Percentiles rank a stretch among this genome's conserved stretches.
phyloP scores from a whole-genome alignment of 495 filamentous ascomycete species.

The Hypoxylon subgilvum region DNA sequence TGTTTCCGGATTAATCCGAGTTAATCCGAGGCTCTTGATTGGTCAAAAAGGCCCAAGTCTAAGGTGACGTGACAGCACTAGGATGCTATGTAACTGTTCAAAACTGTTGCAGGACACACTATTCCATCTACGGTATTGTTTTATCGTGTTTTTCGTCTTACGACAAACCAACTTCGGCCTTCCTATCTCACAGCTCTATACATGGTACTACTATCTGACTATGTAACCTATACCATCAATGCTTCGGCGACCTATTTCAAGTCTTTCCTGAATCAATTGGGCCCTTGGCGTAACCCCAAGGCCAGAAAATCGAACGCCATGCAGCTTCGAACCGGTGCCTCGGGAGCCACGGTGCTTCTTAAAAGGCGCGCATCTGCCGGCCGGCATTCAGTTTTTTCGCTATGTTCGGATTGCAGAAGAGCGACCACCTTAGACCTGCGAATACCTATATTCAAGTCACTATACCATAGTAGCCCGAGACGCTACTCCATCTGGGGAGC shows the following conservation, averaged over 20 bases:
- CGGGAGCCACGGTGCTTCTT: slow-evolving; percentile 40
- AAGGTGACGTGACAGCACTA: no score
- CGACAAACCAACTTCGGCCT: no score
- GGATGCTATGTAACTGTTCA: no score
- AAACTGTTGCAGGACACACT: no score
- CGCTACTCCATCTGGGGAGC: slow-evolving; percentile 55
- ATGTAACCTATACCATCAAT: slow-evolving; percentile 3
- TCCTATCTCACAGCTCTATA: neutral
- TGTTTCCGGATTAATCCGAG: no score
- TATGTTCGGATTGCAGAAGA: slow-evolving; percentile 48
- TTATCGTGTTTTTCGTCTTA: no score
- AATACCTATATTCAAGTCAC: slow-evolving; percentile 43
- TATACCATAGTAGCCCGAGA: slow-evolving; percentile 48
- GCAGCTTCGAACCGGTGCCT: slow-evolving; percentile 51
- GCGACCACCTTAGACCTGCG: slow-evolving; percentile 40
- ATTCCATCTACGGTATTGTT: no score
- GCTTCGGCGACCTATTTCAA: slow-evolving; percentile 19
- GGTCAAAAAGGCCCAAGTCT: no score
- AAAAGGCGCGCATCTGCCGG: slow-evolving; percentile 32
- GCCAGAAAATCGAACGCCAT: slow-evolving; percentile 38
- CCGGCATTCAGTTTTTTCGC: slow-evolving; percentile 34
- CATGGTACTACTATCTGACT: neutral
- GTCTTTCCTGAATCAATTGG: slow-evolving; percentile 36
- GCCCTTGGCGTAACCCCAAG: slow-evolving; percentile 21
- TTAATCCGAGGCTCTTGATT: no score